Conservation (phyloP, 768 basidiomycete species). For the Filobasidium floriforme region DNA sequence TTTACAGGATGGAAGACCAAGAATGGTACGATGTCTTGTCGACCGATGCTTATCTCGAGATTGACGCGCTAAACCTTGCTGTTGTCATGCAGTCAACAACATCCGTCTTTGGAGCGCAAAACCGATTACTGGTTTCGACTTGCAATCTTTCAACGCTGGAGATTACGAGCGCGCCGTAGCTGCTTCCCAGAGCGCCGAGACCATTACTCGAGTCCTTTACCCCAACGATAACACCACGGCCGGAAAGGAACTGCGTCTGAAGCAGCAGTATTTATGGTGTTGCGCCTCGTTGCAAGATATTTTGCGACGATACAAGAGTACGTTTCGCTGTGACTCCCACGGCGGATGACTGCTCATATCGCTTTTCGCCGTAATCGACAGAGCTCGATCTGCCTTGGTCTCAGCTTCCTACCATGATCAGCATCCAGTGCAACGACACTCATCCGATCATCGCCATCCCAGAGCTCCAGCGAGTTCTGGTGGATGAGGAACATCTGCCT, state of each 20-base stretch:
- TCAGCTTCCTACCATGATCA: conserved; percentile 74
- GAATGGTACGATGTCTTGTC: neutral
- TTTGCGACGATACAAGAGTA: conserved; percentile 75
- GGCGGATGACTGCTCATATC: neutral
- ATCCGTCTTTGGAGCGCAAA: conserved; percentile 55
- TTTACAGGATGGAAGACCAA: conserved; percentile 16
- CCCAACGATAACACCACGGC: conserved; percentile 68
- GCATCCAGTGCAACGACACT: conserved; percentile 93
- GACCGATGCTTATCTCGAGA: neutral
- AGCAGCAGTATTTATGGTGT: conserved; percentile 80
- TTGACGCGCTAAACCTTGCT: neutral
- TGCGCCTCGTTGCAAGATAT: conserved; percentile 72
- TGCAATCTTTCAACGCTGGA: conserved; percentile 85
- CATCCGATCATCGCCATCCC: conserved; percentile 93
- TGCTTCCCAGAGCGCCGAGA: conserved; percentile 78
- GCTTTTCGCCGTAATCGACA: neutral
- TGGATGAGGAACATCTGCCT: conserved; percentile 77
- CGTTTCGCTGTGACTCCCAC: neutral
- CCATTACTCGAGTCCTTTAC: conserved; percentile 90
- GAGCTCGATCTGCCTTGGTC: conserved; percentile 67
- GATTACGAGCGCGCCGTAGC: conserved; percentile 87
- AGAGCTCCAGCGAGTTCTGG: conserved; percentile 79
- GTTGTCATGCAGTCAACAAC: conserved; percentile 70
- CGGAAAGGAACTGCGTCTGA: conserved; percentile 58
- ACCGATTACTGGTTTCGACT: conserved; percentile 50